Conservation (phyloP, 306 rosid species). For the Pyrus pyrifolia region DNA sequence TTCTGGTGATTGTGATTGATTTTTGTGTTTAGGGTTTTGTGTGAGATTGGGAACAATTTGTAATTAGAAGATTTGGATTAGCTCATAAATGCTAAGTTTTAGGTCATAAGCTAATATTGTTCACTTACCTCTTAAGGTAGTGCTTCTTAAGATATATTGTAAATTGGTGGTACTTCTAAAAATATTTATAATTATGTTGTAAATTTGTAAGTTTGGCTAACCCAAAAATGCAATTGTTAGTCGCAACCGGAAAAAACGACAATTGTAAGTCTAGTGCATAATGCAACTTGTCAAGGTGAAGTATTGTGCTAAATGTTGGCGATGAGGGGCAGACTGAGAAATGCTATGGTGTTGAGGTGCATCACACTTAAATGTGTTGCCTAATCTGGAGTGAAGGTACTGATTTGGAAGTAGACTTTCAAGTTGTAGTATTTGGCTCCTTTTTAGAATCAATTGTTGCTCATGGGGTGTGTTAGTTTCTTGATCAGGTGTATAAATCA, state of each 20-base stretch:
- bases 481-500: background rate
- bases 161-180: background rate
- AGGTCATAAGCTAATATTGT: background rate
- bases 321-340: background rate
- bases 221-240: background rate
- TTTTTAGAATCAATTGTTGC: background rate
- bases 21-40: constrained; percentile 15
- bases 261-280: background rate
- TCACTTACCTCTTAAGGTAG: background rate
- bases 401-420: background rate
- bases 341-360: background rate
- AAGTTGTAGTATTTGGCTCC: background rate
- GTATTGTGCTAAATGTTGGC: background rate
- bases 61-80: background rate
- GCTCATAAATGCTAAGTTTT: background rate
- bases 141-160: background rate
- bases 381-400: background rate
- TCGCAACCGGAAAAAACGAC: background rate
- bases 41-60: constrained; percentile 4
- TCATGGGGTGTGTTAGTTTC: background rate
- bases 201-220: background rate
- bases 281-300: background rate
- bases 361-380: background rate
- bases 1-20: background rate
- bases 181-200: background rate